These are phyloP conservation scores for Gigaspora rosea DNA, from an alignment of 192 early-diverging fungal species.

Conservation along the genomic window DNA sequence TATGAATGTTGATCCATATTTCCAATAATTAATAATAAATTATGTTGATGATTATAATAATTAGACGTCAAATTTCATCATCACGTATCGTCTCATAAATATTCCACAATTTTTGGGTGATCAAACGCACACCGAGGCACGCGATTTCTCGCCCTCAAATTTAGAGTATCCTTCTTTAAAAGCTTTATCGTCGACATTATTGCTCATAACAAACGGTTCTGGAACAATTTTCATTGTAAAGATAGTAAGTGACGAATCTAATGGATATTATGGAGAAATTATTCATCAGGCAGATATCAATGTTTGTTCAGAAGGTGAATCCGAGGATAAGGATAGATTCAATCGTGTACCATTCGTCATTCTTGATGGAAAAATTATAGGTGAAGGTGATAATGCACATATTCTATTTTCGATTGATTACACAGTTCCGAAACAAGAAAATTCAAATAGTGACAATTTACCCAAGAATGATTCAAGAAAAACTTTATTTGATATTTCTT, in stretches of 20 bases:
- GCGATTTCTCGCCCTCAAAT: neutral
- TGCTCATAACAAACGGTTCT: constrained; percentile 40
- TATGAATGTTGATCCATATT: neutral
- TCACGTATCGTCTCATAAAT: neutral
- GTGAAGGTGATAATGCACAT: constrained; percentile 15
- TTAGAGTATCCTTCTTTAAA: constrained; percentile 39
- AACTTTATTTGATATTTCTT: constrained; percentile 34
- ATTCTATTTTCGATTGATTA: constrained; percentile 29
- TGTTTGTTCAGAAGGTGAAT: constrained; percentile 31
- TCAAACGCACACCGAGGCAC: neutral
- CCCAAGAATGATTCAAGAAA: neutral
- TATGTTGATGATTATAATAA: neutral
- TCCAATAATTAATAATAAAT: neutral
- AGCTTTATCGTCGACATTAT: constrained; percentile 28
- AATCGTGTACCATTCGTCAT: constrained; percentile 41
- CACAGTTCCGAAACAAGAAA: neutral
- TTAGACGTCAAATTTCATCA: neutral
- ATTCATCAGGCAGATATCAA: neutral
- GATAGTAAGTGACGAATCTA: neutral
- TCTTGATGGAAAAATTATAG: constrained; percentile 35
- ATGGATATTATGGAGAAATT: constrained; percentile 11
- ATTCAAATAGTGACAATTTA: neutral
- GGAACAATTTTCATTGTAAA: constrained; percentile 38
- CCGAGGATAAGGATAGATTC: constrained; percentile 30
- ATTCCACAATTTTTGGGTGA: neutral